These are phyloP conservation scores for Aspergillus piperis DNA, from an alignment of 2,329 filamentous ascomycete species.

Conservation along the genomic window DNA sequence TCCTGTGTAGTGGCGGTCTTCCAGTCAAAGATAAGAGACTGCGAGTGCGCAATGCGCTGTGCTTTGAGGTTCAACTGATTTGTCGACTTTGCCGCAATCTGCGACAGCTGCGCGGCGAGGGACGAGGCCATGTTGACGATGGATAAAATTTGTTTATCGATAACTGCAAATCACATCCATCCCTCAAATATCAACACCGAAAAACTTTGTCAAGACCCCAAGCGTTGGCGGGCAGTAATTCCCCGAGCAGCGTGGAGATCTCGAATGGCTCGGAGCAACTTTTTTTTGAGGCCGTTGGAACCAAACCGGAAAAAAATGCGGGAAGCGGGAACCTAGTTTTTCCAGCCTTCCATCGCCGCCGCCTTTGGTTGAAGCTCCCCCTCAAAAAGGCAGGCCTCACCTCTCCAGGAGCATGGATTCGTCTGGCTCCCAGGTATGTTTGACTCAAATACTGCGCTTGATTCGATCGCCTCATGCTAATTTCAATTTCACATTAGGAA, in stretches of 20 bases:
- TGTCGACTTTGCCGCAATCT: slow-evolving; percentile 86
- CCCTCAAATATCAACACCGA: slow-evolving; percentile 17
- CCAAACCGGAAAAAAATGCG: slow-evolving; percentile 21
- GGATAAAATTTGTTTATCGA: slow-evolving; percentile 17
- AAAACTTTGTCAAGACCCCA: slow-evolving; percentile 2
- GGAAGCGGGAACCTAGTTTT: slow-evolving; percentile 27
- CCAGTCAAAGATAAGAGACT: slow-evolving; percentile 91
- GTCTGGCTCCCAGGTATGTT: slow-evolving; percentile 36
- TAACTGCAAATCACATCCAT: slow-evolving; percentile 20
- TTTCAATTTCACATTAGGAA: slow-evolving; percentile 25
- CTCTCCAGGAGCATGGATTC: slow-evolving; percentile 38
- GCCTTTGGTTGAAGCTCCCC: slow-evolving; percentile 10
- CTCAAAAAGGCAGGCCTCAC: slow-evolving; percentile 13
- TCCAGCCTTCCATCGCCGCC: slow-evolving; percentile 25
- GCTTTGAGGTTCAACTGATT: slow-evolving; percentile 90
- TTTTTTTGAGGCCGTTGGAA: slow-evolving; percentile 34
- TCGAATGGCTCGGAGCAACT: slow-evolving; percentile 27
- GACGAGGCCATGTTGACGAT: slow-evolving; percentile 69
- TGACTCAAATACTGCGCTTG: neutral
- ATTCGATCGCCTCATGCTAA: neutral
- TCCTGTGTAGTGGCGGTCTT: slow-evolving; percentile 82
- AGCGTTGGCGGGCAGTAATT: slow-evolving; percentile 15
- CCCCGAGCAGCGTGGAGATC: slow-evolving; percentile 16
- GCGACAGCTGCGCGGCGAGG: slow-evolving; percentile 89
- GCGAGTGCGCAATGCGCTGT: slow-evolving; percentile 86